A percentile compares a stretch with the other conserved stretches of the same genome.
Conservation (phyloP, 2,329 filamentous ascomycete species). For the Hymenoscyphus occultus region DNA sequence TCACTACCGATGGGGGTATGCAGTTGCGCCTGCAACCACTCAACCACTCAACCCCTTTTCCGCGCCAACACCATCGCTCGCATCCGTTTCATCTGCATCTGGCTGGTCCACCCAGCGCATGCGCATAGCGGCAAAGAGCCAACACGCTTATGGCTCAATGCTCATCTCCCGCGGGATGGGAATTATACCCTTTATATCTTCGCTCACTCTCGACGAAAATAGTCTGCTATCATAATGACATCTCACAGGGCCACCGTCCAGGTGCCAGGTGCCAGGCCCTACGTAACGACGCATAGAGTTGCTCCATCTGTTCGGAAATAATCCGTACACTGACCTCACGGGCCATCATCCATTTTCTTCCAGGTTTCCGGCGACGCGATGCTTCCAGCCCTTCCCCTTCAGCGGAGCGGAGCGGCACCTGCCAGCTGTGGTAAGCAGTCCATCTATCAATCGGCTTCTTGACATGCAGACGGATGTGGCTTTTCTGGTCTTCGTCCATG, state of each 20-base stretch:
- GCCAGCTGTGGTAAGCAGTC: neutral
- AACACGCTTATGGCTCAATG: neutral
- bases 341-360: neutral
- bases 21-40: neutral
- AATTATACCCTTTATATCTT: no score
- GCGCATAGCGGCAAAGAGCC: neutral
- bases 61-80: neutral
- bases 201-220: no score
- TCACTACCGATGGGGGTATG: conserved; percentile 1
- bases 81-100: neutral
- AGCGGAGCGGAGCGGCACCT: neutral
- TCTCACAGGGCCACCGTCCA: no score
- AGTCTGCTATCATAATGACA: no score
- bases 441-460: neutral
- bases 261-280: neutral
- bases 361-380: neutral
- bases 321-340: neutral
- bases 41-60: neutral
- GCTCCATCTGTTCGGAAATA: neutral
- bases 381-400: neutral
- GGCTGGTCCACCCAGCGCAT: neutral
- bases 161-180: neutral
- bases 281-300: neutral
- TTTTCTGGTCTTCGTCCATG: neutral
- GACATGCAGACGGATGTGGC: conserved; percentile 1